Conservation (phyloP, 208 protist species). For the Wallacemonas collosoma region DNA sequence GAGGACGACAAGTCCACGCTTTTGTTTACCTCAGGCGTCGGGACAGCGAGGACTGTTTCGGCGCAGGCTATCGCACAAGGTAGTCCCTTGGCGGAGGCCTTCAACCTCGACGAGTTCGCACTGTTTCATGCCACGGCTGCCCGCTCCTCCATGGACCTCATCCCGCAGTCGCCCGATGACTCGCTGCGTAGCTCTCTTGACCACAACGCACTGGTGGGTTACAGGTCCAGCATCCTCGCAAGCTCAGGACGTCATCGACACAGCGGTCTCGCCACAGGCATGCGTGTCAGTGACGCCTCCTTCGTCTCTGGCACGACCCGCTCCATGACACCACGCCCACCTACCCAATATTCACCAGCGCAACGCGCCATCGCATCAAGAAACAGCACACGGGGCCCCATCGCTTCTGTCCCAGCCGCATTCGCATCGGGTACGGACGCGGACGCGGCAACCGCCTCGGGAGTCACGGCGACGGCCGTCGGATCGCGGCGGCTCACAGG, state of each 20-base stretch:
- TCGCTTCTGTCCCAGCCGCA: neutral
- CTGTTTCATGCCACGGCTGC: neutral
- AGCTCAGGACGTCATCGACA: neutral
- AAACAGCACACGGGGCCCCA: neutral
- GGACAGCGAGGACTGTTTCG: neutral
- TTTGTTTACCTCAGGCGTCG: neutral
- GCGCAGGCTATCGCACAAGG: neutral
- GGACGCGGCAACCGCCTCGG: neutral
- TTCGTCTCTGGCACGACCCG: neutral
- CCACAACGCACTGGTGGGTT: neutral
- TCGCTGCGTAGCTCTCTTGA: constrained; percentile 4
- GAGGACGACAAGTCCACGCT: too few relatives aligned
- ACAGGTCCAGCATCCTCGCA: neutral
- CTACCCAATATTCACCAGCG: neutral
- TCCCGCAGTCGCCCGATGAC: neutral
- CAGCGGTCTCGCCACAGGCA: neutral
- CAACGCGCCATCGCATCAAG: neutral
- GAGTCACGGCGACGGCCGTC: neutral
- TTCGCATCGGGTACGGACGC: neutral
- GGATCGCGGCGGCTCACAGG: neutral
- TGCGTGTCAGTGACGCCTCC: neutral
- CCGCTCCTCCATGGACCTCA: neutral
- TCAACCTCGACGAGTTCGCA: constrained; percentile 2
- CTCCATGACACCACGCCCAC: neutral
- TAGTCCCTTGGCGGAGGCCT: neutral